Base-by-base conservation (phyloP, 306 rosid genomes). In the Prunus dulcis region DNA sequence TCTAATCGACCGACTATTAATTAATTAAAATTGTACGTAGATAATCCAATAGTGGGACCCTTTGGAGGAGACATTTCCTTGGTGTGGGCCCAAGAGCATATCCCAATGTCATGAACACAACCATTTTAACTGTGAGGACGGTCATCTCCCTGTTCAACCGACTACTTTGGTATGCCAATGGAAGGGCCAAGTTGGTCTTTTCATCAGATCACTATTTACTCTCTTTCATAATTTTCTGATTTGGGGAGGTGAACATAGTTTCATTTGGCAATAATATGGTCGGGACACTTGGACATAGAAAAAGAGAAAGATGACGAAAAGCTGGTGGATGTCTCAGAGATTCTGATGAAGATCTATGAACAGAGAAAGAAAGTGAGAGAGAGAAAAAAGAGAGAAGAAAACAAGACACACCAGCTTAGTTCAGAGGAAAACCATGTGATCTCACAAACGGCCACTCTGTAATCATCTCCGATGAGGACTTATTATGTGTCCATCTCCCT, bases 401-500 rank as follows among this genome's bases (percentile, higher is more conserved):
- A 72, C 45, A 57, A 41, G 17, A 75, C 25, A 20, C 78, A 81
- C 47, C 82, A 76, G 79, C 76, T 45, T 66, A 46, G 75, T 55
- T 84, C 72, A 91, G 97, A 83, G 91, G 93, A 93, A 93, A 89
- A 82, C 93, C 97, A 88, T 88, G 97, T 87, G 98, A 91, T 85
- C 86, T 81, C 71, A 78, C 78, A 69, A 84, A 83, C 79, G 76
- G 80, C 88, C 88, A 82, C 86, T 83, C 80, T 77, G 87, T 74
- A 81, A 84, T 86, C 84, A 84, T 83, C 90, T 75, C 76, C 80
- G 47, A 73, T 43, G 55, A 77, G 65, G 81, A 83, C 83, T 63
- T 63, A 15, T 14, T 17, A 28, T 49, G 78, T 77, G 46, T 80
- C 38, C 64, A 55, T 74, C 65, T 30, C 51, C 83, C 81, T 62